Percentiles rank a stretch among this genome's conserved stretches.
Conservation (phyloP, 1,139 yeast species). For the Yamadazyma friedrichii region DNA sequence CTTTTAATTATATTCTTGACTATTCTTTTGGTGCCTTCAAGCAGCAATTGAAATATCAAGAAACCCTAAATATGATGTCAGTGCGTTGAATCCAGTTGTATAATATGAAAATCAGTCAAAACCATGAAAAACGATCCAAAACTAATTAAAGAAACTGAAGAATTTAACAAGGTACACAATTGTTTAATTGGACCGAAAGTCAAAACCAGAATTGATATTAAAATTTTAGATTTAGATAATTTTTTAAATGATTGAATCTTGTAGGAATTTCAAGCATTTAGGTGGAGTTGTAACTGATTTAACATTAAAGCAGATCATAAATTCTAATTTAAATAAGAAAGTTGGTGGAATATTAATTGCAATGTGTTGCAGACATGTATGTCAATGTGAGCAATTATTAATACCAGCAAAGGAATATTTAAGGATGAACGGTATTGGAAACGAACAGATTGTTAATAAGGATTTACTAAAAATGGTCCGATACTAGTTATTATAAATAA, state of each 20-base stretch:
- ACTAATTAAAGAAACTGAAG: conserved; percentile 51
- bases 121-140: too few species aligned
- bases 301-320: conserved; percentile 64
- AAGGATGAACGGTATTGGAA: conserved; percentile 26
- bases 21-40: too few species aligned
- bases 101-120: too few species aligned
- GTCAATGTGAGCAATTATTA: conserved; percentile 53
- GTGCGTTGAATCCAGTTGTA: too few species aligned
- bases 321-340: conserved; percentile 28
- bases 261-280: conserved; percentile 82
- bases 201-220: conserved; percentile 69
- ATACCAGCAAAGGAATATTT: conserved; percentile 48
- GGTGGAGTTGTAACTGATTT: conserved; percentile 95
- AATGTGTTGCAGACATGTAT: conserved; percentile 94
- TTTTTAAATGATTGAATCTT: conserved; percentile 35
- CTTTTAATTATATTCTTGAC: too few species aligned
- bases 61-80: too few species aligned
- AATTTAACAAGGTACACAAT: conserved; percentile 14
- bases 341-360: conserved; percentile 72
- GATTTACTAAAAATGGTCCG: too few species aligned
- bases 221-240: conserved; percentile 59
- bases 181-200: conserved; percentile 29
- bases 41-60: too few species aligned
- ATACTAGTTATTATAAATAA: too few species aligned
- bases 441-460: too few species aligned